Evolutionary conservation across 345 rosid species (phyloP), one percentile per base, ranked within the genome.

Genomic region (Eutrema yunnanense): DNA sequence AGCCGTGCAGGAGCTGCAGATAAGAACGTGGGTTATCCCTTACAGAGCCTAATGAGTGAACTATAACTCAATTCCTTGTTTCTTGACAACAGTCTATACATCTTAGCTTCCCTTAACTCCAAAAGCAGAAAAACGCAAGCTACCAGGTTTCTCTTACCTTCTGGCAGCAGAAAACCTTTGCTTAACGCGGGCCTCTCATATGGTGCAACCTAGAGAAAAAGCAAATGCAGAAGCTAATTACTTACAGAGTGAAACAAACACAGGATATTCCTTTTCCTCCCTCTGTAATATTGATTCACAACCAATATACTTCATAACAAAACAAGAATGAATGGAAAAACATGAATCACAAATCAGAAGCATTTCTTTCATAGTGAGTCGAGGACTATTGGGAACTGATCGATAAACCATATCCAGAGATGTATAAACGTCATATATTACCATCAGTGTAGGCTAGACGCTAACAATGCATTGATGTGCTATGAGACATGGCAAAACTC

Each of bases 161-260:
- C 97, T 16, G 96, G 94, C 69, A 92, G 85, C 67, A 92, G 59
- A 81, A 82, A 92, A 27, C 97, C 96, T 84, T 92, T 92, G 86
- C 96, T 92, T 73, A 92, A 80, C 16, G 97, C 94, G 40, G 96
- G 97, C 75, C 97, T 89, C 86, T 92, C 97, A 58, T 92, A 92
- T 27, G 97, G 96, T 14, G 96, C 83, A 71, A 84, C 87, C 96
- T 92, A 85, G 13, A 75, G 54, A 9, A 54, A 77, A 65, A 47
- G 0, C 29, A 48, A 14, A 68, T 22, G 5, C 36, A 1, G 2
- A 61, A 60, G 14, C 62, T 34, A 43, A 43, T 61, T 3, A 19
- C 8, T 29, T 0, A 61, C 37, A 51, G 11, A 36, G 29, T 3
- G 6, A 57, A 67, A 67, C 65, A 56, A 43, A 43, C 55, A 67